Evolutionary conservation across 345 rosid species (phyloP).

Genomic region (Citrus glauca): DNA sequence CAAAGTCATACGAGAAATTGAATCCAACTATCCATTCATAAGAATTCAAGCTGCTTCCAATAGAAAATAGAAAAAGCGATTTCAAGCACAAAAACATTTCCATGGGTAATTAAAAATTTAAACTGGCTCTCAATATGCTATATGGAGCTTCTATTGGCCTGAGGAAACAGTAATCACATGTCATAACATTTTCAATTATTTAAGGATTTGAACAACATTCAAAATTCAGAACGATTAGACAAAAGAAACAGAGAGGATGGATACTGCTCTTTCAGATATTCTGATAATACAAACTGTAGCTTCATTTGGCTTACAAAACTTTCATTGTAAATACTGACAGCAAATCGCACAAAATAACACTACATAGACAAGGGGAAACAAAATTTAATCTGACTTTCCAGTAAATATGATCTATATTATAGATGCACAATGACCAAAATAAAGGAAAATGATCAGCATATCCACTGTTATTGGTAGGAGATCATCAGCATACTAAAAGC

Average conservation of each 20-base stretch:
- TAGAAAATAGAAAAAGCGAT: not conserved
- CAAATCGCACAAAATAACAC: not conserved
- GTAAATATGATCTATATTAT: not conserved
- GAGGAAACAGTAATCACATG: not conserved
- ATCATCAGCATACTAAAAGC: not conserved
- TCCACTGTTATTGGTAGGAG: not conserved
- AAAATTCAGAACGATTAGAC: not conserved
- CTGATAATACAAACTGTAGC: not conserved
- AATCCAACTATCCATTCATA: not conserved
- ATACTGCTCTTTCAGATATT: not conserved
- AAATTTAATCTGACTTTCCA: not conserved
- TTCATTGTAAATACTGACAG: not conserved
- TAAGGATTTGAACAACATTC: not conserved
- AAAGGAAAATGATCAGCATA: not conserved
- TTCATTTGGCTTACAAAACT: not conserved
- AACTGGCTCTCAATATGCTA: too few relatives aligned
- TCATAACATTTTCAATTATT: not conserved
- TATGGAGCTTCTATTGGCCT: too few relatives aligned
- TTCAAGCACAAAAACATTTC: not conserved
- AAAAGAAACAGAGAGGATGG: not conserved
- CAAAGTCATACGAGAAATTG: too few relatives aligned
- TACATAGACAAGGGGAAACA: not conserved
- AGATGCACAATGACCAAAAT: not conserved
- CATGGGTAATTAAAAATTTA: not conserved
- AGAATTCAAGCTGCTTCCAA: not conserved